Percentiles rank a stretch among this genome's conserved stretches.
Conservation (phyloP, 2,329 filamentous ascomycete species). For the Neurospora crassa region DNA sequence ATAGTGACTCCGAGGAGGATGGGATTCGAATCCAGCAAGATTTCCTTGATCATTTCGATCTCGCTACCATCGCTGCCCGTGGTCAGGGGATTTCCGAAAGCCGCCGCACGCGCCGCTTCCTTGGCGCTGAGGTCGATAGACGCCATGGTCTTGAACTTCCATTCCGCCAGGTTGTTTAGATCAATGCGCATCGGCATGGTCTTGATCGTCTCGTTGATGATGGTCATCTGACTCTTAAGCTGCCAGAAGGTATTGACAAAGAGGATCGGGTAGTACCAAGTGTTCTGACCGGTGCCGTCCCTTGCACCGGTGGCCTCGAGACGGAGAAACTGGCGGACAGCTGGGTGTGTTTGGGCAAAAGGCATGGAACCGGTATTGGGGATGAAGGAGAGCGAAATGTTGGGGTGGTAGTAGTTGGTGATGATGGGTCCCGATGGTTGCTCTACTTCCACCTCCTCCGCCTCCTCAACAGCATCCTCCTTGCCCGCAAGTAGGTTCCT, state of each 20-base stretch:
- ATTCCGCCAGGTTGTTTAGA: conserved; percentile 70
- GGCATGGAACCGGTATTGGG: conserved; percentile 65
- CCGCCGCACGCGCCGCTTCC: conserved; percentile 68
- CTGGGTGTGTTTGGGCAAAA: conserved; percentile 59
- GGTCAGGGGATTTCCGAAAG: conserved; percentile 59
- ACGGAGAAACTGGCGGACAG: conserved; percentile 66
- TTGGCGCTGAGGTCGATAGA: conserved; percentile 83
- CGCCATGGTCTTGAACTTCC: conserved; percentile 83
- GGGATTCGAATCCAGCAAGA: conserved; percentile 87
- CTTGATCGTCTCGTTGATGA: conserved; percentile 82
- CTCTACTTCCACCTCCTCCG: conserved; percentile 39
- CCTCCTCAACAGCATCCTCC: conserved; percentile 39
- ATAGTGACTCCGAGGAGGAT: conserved; percentile 80
- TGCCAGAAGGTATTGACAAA: conserved; percentile 98
- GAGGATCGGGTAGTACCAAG: conserved; percentile 86
- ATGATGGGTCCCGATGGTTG: conserved; percentile 57
- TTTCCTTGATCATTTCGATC: conserved; percentile 94
- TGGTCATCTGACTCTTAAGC: conserved; percentile 79
- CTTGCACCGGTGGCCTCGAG: conserved; percentile 73
- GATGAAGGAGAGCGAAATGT: conserved; percentile 81
- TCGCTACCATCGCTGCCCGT: conserved; percentile 83
- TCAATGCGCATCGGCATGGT: conserved; percentile 75
- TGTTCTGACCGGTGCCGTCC: conserved; percentile 75
- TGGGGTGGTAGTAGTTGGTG: conserved; percentile 87
- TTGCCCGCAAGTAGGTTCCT: conserved; percentile 68